Conservation (phyloP, 2,329 filamentous ascomycete genomes). For the Clonostachys rhizophaga region DNA sequence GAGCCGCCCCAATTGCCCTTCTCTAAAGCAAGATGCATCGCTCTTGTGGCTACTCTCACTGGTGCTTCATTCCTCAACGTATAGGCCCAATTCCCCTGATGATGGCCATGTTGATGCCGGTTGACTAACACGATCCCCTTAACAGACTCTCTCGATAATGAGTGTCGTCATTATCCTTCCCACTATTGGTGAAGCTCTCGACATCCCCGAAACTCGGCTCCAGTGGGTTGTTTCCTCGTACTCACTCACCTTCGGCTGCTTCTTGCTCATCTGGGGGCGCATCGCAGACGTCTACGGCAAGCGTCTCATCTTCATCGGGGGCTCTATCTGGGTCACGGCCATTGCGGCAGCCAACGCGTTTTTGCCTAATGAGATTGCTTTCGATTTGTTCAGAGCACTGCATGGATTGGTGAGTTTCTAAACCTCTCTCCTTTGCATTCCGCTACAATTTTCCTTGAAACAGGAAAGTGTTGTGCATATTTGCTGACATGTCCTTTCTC, state of each 20-base stretch:
- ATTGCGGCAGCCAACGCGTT: constrained; percentile 59
- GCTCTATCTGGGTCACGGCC: constrained; percentile 58
- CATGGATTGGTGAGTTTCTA: constrained; percentile 49
- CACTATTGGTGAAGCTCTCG: constrained; percentile 50
- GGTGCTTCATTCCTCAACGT: constrained; percentile 54
- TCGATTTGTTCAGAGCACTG: constrained; percentile 61
- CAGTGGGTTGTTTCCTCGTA: constrained; percentile 68
- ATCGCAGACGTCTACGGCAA: constrained; percentile 65
- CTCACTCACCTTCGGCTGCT: constrained; percentile 62
- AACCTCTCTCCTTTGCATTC: not conserved
- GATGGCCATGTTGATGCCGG: not conserved
- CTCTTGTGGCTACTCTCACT: constrained; percentile 47
- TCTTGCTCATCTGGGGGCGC: constrained; percentile 62
- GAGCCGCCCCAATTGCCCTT: constrained; percentile 20
- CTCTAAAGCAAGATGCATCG: constrained; percentile 47
- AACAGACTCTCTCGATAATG: constrained; percentile 51
- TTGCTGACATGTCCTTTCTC: not conserved
- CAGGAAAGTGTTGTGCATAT: not conserved
- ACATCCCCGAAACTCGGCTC: constrained; percentile 51
- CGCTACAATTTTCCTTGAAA: not conserved
- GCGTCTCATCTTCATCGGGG: constrained; percentile 58
- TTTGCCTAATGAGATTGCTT: constrained; percentile 61
- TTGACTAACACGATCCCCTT: not conserved
- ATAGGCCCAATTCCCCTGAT: constrained; percentile 4
- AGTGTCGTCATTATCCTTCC: constrained; percentile 59